Evolutionary conservation across 2,329 filamentous ascomycete genomes (phyloP).

Genomic region (Xylaria sp.): DNA sequence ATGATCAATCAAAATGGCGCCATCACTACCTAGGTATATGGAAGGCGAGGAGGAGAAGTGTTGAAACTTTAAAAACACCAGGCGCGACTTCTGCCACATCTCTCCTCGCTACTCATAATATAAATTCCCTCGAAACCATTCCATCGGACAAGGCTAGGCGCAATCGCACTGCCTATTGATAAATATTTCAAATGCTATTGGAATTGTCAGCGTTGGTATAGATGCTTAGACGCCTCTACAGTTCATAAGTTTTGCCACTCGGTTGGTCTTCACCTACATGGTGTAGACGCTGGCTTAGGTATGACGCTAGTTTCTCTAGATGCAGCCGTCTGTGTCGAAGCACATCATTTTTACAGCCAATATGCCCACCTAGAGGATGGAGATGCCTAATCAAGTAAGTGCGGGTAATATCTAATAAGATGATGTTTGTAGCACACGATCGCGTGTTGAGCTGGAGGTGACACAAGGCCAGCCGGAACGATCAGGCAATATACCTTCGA

Average conservation of each 20-base stretch:
- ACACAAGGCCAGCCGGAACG: neutral
- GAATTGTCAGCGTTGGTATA: neutral
- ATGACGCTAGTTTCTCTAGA: neutral
- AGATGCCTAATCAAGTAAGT: neutral
- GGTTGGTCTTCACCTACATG: too few species aligned
- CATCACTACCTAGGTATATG: too few species aligned
- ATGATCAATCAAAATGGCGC: neutral
- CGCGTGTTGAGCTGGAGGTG: slow-evolving; percentile 3
- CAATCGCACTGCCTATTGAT: neutral
- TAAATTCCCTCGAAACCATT: neutral
- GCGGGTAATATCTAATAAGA: neutral
- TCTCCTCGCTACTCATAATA: neutral
- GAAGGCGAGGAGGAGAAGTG: slow-evolving; percentile 3
- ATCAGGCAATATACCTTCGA: neutral
- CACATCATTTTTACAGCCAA: neutral
- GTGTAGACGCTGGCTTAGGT: too few species aligned
- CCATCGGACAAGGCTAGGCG: neutral
- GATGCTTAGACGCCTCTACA: neutral
- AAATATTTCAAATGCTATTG: neutral
- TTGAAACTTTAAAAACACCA: neutral
- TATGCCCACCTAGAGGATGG: neutral
- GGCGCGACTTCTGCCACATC: slow-evolving; percentile 9
- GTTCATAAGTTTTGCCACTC: too few species aligned
- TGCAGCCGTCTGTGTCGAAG: neutral
- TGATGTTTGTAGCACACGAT: neutral